Evolutionary conservation across 2,329 filamentous ascomycete species (phyloP).

Genomic region (Penicillium palitans): DNA sequence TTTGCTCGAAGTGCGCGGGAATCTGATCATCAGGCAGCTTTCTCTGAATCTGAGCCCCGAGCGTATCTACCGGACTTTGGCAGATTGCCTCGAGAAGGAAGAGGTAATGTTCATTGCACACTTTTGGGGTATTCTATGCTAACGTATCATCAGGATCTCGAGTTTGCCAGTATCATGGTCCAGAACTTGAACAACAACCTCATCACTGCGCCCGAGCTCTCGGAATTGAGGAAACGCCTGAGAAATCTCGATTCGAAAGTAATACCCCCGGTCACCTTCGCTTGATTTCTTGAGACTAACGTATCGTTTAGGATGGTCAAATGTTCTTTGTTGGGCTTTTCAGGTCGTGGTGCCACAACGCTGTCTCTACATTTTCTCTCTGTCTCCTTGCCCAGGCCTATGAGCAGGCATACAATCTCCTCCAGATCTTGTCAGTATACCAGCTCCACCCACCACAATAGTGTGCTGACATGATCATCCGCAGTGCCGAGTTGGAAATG

Average conservation of each 20-base stretch:
- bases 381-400: slow-evolving; percentile 96
- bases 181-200: slow-evolving; percentile 99
- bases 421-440: slow-evolving; percentile 83
- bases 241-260: slow-evolving; percentile 86
- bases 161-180: slow-evolving; percentile 99
- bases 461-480: slow-evolving; percentile 27
- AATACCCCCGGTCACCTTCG: slow-evolving; percentile 13
- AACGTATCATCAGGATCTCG: slow-evolving; percentile 65
- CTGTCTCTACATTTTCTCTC: slow-evolving; percentile 93
- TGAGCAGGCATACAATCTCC: slow-evolving; percentile 92
- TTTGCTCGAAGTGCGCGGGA: slow-evolving; percentile 86
- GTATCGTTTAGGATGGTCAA: slow-evolving; percentile 71
- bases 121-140: slow-evolving; percentile 1
- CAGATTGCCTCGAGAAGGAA: slow-evolving; percentile 95
- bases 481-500: slow-evolving; percentile 92
- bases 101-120: slow-evolving; percentile 51
- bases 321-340: slow-evolving; percentile 93
- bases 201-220: slow-evolving; percentile 91
- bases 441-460: background rate
- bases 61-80: slow-evolving; percentile 90
- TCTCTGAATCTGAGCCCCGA: slow-evolving; percentile 92
- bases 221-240: slow-evolving; percentile 84
- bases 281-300: slow-evolving; percentile 18
- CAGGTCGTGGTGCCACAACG: slow-evolving; percentile 97
- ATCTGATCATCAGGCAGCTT: slow-evolving; percentile 92